Base-by-base conservation (phyloP, 306 rosid species). In the Medicago arabica region DNA sequence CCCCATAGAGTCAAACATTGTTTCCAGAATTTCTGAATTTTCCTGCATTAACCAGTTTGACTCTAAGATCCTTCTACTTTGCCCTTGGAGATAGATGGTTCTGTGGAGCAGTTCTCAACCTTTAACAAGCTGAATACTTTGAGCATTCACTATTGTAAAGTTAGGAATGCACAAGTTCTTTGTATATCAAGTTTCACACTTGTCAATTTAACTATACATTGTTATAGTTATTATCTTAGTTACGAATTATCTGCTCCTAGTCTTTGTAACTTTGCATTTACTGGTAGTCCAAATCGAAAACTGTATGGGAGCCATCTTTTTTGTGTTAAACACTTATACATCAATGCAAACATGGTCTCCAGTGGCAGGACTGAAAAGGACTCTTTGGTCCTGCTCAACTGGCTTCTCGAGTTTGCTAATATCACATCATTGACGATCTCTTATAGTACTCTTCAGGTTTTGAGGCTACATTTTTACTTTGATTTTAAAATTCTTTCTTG, bases 41-140 rank as follows among this genome's bases (percentile, higher is more conserved):
- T 2, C 34, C 34, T 28, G 65, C 66, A 1, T 49, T 78, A 38
- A 61, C 50, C 0, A 21, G 38, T 7, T 51, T 78, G 66, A 51
- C 62, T 70, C 66, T 78, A 13, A 15, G 21, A 15, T 9, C 36
- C 43, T 36, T 70, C 11, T n/a, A n/a, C n/a, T n/a, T n/a, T n/a
- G n/a, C n/a, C n/a, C n/a, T n/a, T n/a, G n/a, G n/a, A n/a, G n/a
- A n/a, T n/a, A n/a, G n/a, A n/a, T n/a, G n/a, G n/a, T n/a, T n/a
- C n/a, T n/a, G n/a, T n/a, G n/a, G n/a, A n/a, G n/a, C n/a, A n/a
- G n/a, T n/a, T 9, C 21, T 55, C 62, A 1, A 13, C 31, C 6
- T 55, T 55, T 55, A 55, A 17, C 31, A 55, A 10, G 62, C 18
- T 55, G 62, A 55, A 55, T 55, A 55, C 13, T 50, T 70, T 78